Conservation (phyloP, 116 monocot genomes). For the Thalassia testudinum region DNA sequence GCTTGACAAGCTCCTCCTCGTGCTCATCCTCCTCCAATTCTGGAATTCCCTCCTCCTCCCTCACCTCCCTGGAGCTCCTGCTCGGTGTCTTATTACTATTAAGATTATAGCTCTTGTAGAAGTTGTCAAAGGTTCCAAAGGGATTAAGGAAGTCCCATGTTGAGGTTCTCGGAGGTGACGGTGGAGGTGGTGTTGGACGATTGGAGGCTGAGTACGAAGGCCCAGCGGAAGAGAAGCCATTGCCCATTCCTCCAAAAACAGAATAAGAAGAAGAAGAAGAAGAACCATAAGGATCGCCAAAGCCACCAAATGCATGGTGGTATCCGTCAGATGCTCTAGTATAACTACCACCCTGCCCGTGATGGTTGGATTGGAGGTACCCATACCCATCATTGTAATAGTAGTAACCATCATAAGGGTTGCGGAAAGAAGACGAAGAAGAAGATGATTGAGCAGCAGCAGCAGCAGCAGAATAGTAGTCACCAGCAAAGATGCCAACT, state of each 20-base stretch:
- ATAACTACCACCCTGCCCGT: too few relatives aligned
- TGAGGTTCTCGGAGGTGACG: conserved; percentile 46
- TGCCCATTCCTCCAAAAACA: conserved; percentile 17
- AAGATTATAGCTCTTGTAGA: too few relatives aligned
- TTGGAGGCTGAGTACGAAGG: conserved; percentile 4
- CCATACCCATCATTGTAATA: too few relatives aligned
- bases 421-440: too few relatives aligned
- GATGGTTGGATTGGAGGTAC: too few relatives aligned
- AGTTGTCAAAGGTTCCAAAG: conserved; percentile 39
- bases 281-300: too few relatives aligned
- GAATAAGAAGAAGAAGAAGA: too few relatives aligned
- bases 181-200: conserved; percentile 26
- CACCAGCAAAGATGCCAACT: not conserved
- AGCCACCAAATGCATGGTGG: too few relatives aligned
- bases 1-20: conserved; percentile 54
- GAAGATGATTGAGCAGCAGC: conserved; percentile 4
- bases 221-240: conserved; percentile 19
- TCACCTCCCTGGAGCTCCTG: too few relatives aligned
- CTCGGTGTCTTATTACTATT: conserved; percentile 42
- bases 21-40: too few relatives aligned
- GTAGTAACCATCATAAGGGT: not conserved
- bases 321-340: too few relatives aligned
- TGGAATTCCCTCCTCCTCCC: too few relatives aligned
- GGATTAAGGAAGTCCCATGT: conserved; percentile 96
- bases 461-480: not conserved